phyloP scores from a whole-genome alignment of 108 stramenopile species.

The Cyclotella sp. region DNA sequence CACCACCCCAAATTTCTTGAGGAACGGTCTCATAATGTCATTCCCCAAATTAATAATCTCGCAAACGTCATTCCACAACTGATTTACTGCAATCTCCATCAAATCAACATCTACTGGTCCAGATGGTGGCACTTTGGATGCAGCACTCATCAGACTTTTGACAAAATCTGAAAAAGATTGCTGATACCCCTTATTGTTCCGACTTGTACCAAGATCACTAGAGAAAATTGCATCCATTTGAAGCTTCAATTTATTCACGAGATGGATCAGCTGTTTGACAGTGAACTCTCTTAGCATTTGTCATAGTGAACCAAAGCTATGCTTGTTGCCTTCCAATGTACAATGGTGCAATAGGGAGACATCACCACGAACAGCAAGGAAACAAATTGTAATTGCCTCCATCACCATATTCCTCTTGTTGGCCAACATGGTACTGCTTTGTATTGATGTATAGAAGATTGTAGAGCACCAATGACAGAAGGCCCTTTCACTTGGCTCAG shows the following conservation, averaged over 20 bases:
- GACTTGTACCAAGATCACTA: slow-evolving; percentile 3
- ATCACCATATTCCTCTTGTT: slow-evolving; percentile 24
- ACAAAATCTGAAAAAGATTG: slow-evolving; percentile 3
- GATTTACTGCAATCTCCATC: slow-evolving; percentile 5
- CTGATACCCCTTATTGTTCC: slow-evolving; percentile 8
- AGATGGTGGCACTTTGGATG: neutral
- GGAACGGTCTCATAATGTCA: slow-evolving; percentile 9
- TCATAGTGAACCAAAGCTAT: neutral
- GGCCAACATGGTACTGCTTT: slow-evolving; percentile 18
- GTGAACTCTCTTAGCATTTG: no score
- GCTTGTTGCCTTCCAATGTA: neutral
- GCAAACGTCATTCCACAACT: slow-evolving; percentile 29
- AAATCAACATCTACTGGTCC: slow-evolving; percentile 4
- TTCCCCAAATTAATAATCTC: slow-evolving; percentile 16
- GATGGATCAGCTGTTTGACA: slow-evolving; percentile 1
- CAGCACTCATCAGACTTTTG: neutral
- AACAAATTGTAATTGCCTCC: slow-evolving; percentile 4
- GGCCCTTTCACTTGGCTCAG: neutral
- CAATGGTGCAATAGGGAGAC: neutral
- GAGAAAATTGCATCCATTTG: slow-evolving; percentile 4
- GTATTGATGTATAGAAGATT: slow-evolving; percentile 20
- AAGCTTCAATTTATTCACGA: neutral
- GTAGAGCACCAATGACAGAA: neutral
- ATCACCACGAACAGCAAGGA: neutral
- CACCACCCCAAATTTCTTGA: slow-evolving; percentile 22